phyloP scores from a whole-genome alignment of 2,329 filamentous ascomycete genomes.

The Fusarium vanettenii region DNA sequence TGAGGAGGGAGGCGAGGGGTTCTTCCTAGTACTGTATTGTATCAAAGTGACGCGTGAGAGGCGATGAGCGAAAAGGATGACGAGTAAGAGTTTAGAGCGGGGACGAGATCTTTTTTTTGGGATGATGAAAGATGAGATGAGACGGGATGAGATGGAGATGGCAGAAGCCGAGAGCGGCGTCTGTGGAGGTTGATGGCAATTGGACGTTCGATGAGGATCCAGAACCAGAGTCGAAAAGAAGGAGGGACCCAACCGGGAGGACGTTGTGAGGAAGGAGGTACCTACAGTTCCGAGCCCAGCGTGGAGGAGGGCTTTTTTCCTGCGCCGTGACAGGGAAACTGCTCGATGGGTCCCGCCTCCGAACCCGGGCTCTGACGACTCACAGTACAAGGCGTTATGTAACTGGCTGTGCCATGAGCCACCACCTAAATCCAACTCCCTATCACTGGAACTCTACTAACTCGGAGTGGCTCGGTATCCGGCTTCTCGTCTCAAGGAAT shows the following conservation, averaged over 20 bases:
- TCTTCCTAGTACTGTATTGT: neutral
- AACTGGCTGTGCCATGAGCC: constrained; percentile 17
- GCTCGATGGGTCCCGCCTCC: constrained; percentile 21
- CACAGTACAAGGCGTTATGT: constrained; percentile 33
- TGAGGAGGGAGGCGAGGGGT: constrained; percentile 3
- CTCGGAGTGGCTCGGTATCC: constrained; percentile 21
- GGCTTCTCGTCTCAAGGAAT: constrained; percentile 8
- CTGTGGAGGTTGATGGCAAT: constrained; percentile 15
- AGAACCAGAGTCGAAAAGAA: constrained; percentile 7
- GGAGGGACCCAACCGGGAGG: neutral
- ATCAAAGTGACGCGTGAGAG: neutral
- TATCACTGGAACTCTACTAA: constrained; percentile 9
- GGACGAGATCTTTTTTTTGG: neutral
- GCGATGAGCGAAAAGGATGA: constrained; percentile 15
- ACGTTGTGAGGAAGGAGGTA: constrained; percentile 14
- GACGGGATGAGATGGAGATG: neutral
- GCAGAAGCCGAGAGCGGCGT: constrained; percentile 1
- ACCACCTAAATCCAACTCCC: constrained; percentile 29
- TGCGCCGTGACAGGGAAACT: constrained; percentile 5
- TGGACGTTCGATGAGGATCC: neutral
- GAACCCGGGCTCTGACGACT: constrained; percentile 28
- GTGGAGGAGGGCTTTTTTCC: constrained; percentile 16
- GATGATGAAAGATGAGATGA: constrained; percentile 1
- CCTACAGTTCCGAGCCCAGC: neutral
- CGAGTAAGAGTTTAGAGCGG: constrained; percentile 1